Evolutionary conservation across 345 rosid genomes (phyloP), one percentile per base, ranked within the genome.

Genomic region (Eucalyptus regnans): DNA sequence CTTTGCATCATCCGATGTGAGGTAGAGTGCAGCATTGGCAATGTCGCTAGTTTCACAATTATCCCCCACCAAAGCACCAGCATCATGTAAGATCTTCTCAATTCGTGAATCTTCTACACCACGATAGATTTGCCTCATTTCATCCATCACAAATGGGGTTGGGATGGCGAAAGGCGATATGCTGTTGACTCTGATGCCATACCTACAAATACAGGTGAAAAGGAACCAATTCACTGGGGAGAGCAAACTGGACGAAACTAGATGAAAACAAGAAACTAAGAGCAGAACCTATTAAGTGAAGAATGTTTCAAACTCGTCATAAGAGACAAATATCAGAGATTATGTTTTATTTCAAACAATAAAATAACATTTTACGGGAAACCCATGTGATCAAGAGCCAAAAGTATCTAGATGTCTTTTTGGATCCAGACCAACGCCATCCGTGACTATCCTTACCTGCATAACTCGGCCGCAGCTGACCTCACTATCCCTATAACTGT

Each of bases 1-100:
- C 92, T 95, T 96, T 11, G 99, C 96, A 90, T 95, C 99, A 60
- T 94, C 97, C 0, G 98, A 96, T 5, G 95, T 96, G 8, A 97
- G 94, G 89, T 94, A 97, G 58, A 96, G 91, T 25, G 99, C 99
- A 29, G 99, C 99, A 71, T 96, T 94, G 50, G 99, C 99, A 85
- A 96, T 90, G 87, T 97, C 98, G 25, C n/a, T 56, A 2, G 98
- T 91, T 89, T 97, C 97, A 87, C 96, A 96, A 49, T 90, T 91
- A 68, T 94, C 92, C 87, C 98, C 97, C 23, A 88, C 87, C 12
- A 97, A 85, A 68, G 89, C 92, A 22, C 99, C 96, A 6, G 86
- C 54, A 58, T 86, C 60, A 29, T 93, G 91, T 83, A 96, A 76
- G 86, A 96, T 92, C 68, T 92, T 87, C 89, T 86, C 54, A 9